Conservation (phyloP, 2,329 filamentous ascomycete genomes). For the Neofusicoccum laricinum region DNA sequence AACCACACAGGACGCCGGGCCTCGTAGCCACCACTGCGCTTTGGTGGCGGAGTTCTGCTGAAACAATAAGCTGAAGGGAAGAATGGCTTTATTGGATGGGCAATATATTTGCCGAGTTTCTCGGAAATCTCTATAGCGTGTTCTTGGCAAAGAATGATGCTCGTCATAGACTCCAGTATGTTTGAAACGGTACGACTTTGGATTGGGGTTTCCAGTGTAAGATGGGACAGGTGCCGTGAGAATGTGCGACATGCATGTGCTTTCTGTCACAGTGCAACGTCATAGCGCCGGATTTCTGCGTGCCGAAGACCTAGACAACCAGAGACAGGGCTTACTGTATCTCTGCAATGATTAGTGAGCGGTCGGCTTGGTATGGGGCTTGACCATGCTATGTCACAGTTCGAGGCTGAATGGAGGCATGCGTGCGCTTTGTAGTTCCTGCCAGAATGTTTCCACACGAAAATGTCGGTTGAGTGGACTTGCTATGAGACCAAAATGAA, state of each 20-base stretch:
- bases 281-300: neutral
- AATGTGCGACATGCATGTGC: neutral
- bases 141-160: neutral
- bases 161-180: neutral
- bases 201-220: neutral
- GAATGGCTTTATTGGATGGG: neutral
- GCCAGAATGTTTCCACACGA: too few species aligned
- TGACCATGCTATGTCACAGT: too few species aligned
- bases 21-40: neutral
- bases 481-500: too few species aligned
- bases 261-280: neutral
- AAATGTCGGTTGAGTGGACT: too few species aligned
- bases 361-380: too few species aligned
- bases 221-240: neutral
- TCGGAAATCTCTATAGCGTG: neutral
- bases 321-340: too few species aligned
- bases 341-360: too few species aligned
- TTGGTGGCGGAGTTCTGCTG: neutral
- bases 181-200: neutral
- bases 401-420: too few species aligned
- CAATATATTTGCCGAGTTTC: neutral
- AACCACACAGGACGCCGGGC: neutral
- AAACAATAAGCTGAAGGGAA: neutral
- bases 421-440: too few species aligned
- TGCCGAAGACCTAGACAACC: neutral